phyloP scores from a whole-genome alignment of 176 grass and related monocot species.

The Coix lacrymajobi region DNA sequence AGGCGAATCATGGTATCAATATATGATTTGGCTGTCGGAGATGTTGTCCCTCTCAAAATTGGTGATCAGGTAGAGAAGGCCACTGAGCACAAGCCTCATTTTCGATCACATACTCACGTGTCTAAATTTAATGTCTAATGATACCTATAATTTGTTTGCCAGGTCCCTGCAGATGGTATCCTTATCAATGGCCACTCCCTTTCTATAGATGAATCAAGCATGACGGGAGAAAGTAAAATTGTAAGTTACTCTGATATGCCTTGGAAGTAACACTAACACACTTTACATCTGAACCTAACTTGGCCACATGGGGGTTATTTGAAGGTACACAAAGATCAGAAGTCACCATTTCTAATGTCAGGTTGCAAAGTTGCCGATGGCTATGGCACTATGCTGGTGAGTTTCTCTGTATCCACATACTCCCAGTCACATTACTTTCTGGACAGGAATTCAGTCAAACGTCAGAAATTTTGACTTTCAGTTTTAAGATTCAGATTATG shows the following conservation, averaged over 20 bases:
- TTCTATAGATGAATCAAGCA: constrained; percentile 94
- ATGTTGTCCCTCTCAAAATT: constrained; percentile 88
- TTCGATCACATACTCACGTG: background rate
- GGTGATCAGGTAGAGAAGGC: constrained; percentile 74
- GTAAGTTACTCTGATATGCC: constrained; percentile 40
- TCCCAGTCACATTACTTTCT: background rate
- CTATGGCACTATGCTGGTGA: constrained; percentile 88
- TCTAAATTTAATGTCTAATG: background rate
- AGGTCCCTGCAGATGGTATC: constrained; percentile 93
- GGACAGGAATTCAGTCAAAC: background rate
- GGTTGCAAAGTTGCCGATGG: constrained; percentile 99
- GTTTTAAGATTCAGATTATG: background rate
- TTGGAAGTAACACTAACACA: constrained; percentile 11
- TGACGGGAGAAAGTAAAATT: constrained; percentile 96
- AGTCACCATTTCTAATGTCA: constrained; percentile 89
- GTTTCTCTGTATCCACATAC: constrained; percentile 3
- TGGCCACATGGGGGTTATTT: constrained; percentile 2
- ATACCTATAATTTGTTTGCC: constrained; percentile 24
- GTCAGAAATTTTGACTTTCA: background rate
- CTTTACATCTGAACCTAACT: constrained; percentile 13
- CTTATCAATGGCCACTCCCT: constrained; percentile 90
- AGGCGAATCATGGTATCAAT: constrained; percentile 78
- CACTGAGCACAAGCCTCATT: constrained; percentile 1
- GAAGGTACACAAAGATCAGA: constrained; percentile 78
- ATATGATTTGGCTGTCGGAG: constrained; percentile 87